Evolutionary conservation across 2,329 filamentous ascomycete species (phyloP).

Genomic region (Neopestalotiopsis sp.): DNA sequence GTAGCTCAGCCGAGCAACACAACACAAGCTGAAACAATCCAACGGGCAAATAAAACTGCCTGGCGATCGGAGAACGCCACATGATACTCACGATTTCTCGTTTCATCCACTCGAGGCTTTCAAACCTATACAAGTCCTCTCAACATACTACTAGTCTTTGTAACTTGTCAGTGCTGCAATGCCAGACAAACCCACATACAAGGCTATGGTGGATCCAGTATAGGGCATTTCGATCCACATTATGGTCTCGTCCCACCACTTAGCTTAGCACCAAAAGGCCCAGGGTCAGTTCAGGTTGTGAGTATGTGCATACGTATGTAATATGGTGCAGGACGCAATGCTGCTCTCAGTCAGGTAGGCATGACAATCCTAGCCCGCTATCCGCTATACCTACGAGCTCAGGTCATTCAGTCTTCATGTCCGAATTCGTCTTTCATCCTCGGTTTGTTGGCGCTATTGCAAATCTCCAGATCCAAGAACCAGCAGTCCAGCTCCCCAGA

Average conservation of each 20-base stretch:
- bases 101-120: no score
- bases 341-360: no score
- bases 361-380: no score
- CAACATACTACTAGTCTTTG: no score
- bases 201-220: slow-evolving; percentile 1
- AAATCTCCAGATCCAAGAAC: neutral
- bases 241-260: neutral
- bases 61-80: no score
- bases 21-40: no score
- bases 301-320: neutral
- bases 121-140: no score
- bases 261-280: neutral
- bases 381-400: no score
- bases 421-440: neutral
- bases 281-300: neutral
- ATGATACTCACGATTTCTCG: no score
- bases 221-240: neutral
- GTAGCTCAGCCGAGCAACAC: neutral
- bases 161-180: neutral
- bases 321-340: no score
- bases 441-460: neutral
- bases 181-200: neutral
- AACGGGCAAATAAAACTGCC: no score
- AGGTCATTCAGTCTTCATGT: no score
- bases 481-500: neutral